These are phyloP conservation scores for Epithemia pelagica DNA, from an alignment of 108 stramenopile species.

Conservation along the genomic window DNA sequence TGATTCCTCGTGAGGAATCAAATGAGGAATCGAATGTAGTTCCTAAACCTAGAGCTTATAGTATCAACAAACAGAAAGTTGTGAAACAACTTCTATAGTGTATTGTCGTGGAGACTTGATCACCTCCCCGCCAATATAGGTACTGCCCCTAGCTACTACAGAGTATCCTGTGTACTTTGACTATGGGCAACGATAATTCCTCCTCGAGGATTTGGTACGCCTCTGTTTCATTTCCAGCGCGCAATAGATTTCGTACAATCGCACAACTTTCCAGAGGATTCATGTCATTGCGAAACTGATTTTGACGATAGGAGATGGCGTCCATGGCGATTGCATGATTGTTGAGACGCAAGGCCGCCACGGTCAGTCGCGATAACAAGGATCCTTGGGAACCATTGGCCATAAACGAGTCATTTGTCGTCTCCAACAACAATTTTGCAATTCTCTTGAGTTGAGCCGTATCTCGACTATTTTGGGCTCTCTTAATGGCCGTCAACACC, in stretches of 20 bases:
- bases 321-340: constrained; percentile 52
- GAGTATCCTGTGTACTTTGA: too few species aligned
- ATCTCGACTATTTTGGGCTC: constrained; percentile 77
- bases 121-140: too few species aligned
- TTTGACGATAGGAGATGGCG: constrained; percentile 55
- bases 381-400: constrained; percentile 76
- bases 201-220: constrained; percentile 65
- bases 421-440: constrained; percentile 64
- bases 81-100: too few species aligned
- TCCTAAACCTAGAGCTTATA: too few species aligned
- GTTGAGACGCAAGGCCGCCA: constrained; percentile 65
- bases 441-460: constrained; percentile 53
- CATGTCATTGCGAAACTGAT: constrained; percentile 47
- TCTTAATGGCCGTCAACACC: constrained; percentile 57
- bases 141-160: too few species aligned
- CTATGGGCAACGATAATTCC: constrained; percentile 68
- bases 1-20: too few species aligned
- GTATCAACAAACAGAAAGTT: too few species aligned
- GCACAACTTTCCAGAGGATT: constrained; percentile 73
- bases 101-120: too few species aligned
- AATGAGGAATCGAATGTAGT: too few species aligned
- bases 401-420: constrained; percentile 48
- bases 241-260: constrained; percentile 61
- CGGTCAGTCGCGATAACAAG: constrained; percentile 70
- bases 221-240: constrained; percentile 56